These are phyloP conservation scores for Gentiana macrophylla DNA, from an alignment of 257 asterid species.

Conservation along the genomic window DNA sequence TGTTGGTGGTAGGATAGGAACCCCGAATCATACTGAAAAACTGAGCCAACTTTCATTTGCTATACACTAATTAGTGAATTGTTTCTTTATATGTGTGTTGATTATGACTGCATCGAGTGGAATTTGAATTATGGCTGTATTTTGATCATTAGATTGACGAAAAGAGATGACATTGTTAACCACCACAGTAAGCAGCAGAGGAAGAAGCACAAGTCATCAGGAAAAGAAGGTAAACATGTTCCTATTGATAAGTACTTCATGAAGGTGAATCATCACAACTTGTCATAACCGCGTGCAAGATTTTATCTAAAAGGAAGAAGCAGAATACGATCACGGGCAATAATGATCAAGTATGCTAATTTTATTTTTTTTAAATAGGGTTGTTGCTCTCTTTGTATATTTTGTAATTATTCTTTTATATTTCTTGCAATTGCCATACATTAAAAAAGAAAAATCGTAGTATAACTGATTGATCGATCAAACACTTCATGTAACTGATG, in stretches of 20 bases:
- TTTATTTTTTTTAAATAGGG: background rate
- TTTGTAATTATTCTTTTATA: background rate
- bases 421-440: too few relatives aligned
- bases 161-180: constrained; percentile 26
- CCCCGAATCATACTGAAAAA: too few relatives aligned
- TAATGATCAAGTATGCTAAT: too few relatives aligned
- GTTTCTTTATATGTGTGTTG: too few relatives aligned
- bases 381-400: background rate
- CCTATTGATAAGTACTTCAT: constrained; percentile 71
- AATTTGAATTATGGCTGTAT: background rate
- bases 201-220: constrained; percentile 59
- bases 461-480: too few relatives aligned
- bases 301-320: background rate
- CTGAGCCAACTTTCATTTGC: background rate
- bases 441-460: too few relatives aligned
- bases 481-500: too few relatives aligned
- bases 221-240: constrained; percentile 43
- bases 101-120: background rate
- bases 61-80: background rate
- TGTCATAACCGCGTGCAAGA: constrained; percentile 8
- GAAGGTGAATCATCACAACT: constrained; percentile 40
- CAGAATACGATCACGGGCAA: too few relatives aligned
- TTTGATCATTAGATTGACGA: constrained; percentile 28
- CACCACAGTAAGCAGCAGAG: constrained; percentile 25
- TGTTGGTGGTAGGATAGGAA: too few relatives aligned